Base-by-base conservation (phyloP, 306 rosid species). In the Prunus salicina region DNA sequence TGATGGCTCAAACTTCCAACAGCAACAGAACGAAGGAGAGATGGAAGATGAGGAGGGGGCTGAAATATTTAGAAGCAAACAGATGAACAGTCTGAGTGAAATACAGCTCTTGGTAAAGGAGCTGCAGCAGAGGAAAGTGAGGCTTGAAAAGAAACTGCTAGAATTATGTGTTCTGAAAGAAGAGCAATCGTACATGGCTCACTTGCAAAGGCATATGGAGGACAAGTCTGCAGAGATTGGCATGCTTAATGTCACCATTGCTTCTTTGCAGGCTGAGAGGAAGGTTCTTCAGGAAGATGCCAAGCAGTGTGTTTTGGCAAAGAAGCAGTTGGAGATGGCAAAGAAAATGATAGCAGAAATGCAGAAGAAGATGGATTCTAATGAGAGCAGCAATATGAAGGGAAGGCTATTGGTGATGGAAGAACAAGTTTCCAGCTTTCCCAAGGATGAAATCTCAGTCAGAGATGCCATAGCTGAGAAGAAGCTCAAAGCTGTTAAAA, bases 71-170 rank as follows among this genome's bases (percentile, higher is more conserved):
- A 11, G 52, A 25, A 22, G 28, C 25, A 69, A n/a, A 82, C 51
- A 32, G 75, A 32, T 11, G 78, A 60, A 51, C 12, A 4, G 61
- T 64, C 76, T 41, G 5, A 73, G 46, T 12, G 76, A 84, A 56
- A 70, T 16, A 60, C 84, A 81, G 72, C 8, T 63, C 15, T 6
- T 82, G 64, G 76, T 25, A 6, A 38, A 20, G 67, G 82, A 70
- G 56, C 73, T 72, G 78, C 74, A 76, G 81, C 84, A 84, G 66
- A 80, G 87, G 75, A 72, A 76, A 77, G 20, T 43, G 67, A 56
- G 25, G 28, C 68, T 88, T 71, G 76, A 84, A 77, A 50, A 80
- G 78, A 84, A 86, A 69, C 47, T 80, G 72, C 76, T 80, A 28
- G 67, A 84, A 79, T 67, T 82, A 56, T 50, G 76, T 30, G 69